Conservation (phyloP, 2,329 filamentous ascomycete species). For the Trichoderma lentiforme region DNA sequence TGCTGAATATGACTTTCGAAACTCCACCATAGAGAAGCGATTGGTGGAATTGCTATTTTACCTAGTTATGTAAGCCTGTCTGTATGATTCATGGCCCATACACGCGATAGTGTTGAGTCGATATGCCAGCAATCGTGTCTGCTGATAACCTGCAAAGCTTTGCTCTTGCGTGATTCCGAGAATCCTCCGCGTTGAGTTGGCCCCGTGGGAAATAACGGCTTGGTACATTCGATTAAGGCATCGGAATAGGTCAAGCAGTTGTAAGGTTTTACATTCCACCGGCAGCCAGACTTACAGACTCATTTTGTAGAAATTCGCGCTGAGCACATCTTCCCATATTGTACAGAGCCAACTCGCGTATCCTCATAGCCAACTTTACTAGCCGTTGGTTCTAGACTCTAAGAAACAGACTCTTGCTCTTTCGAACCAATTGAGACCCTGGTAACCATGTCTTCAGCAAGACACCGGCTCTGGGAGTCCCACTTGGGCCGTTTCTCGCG, state of each 20-base stretch:
- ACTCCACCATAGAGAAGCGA: background rate
- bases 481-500: background rate
- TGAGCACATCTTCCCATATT: background rate
- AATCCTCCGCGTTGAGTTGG: background rate
- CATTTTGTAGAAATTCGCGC: background rate
- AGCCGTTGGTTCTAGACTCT: background rate
- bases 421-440: background rate
- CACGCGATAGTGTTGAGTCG: background rate
- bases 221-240: background rate
- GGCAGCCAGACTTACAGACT: background rate
- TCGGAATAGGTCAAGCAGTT: background rate
- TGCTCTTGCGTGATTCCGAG: background rate
- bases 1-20: background rate
- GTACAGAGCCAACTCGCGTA: background rate
- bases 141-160: background rate
- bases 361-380: background rate
- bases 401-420: background rate
- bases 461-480: background rate
- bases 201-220: background rate
- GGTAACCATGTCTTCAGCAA: background rate
- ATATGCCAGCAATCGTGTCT: background rate
- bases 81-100: background rate
- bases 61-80: background rate
- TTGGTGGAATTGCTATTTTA: background rate
- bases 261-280: background rate